phyloP scores from a whole-genome alignment of 768 basidiomycete genomes.

The Trametes maxima region DNA sequence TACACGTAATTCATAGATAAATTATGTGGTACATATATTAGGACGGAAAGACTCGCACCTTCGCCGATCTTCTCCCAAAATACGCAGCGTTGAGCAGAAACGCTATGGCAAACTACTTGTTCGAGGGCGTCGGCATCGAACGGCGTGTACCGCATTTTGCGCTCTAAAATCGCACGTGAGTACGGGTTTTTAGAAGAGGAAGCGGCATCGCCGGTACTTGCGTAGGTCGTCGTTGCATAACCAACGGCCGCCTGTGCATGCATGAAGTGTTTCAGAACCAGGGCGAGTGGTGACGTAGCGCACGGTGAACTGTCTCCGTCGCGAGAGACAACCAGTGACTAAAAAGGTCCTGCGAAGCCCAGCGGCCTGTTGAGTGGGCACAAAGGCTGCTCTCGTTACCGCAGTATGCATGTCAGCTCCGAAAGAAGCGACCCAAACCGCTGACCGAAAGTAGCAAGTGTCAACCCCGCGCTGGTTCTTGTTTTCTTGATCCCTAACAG shows the following conservation, averaged over 20 bases:
- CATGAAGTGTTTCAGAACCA: not conserved
- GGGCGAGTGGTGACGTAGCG: not conserved
- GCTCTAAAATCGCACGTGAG: not conserved
- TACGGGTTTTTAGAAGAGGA: not conserved
- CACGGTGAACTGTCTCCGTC: too few species aligned
- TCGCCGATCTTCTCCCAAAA: conserved; percentile 1
- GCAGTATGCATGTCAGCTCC: too few species aligned
- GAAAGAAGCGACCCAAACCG: too few species aligned
- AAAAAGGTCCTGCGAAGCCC: too few species aligned
- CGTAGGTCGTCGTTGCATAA: conserved; percentile 3
- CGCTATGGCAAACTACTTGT: not conserved
- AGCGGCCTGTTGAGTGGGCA: too few species aligned
- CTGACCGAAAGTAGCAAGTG: too few species aligned
- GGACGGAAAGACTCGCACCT: not conserved
- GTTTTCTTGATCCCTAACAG: too few species aligned
- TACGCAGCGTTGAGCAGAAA: not conserved
- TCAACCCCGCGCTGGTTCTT: too few species aligned
- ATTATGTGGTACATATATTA: not conserved
- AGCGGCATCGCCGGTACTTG: not conserved
- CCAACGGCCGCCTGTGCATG: not conserved
- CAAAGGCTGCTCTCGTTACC: too few species aligned
- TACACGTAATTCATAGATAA: not conserved
- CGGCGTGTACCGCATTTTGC: not conserved
- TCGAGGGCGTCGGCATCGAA: conserved; percentile 7
- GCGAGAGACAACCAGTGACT: too few species aligned